Evolutionary conservation across 495 filamentous ascomycete species (phyloP), one percentile per base, ranked within the genome.

Genomic region (Lepidopterella palustris): DNA sequence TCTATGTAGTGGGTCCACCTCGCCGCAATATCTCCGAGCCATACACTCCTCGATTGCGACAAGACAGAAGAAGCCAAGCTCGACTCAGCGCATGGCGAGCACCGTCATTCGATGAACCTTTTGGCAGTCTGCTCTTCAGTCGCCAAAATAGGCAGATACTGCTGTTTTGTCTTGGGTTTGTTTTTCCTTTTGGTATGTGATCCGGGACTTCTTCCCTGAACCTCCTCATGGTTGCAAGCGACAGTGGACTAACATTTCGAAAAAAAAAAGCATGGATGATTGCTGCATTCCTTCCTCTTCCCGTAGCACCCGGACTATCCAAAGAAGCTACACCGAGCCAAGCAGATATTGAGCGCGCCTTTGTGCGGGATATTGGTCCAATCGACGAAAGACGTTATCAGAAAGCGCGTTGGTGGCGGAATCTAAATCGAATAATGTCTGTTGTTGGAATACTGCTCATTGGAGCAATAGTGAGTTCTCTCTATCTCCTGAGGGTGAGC

Each of bases 401-500:
- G 65, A 96, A 90, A 69, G 90, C 90, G 11, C 79, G 82, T 35
- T 97, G 92, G 91, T 97, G 93, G 93, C 81, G 93, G 59, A 87
- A 82, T 59, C 77, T 97, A 47, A 98, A 98, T 72, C 85, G 90
- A 42, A 80, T 85, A 67, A 92, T 98, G 89, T 84, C 84, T 53
- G 73, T 88, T 40, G 66, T 95, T 49, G 93, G 93, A 15, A 68
- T 93, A 13, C 74, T 87, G 57, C 82, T 98, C 29, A 81, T 96
- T 57, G 83, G 82, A 55, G 83, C 86, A 25, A 79, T 96, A 58
- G 81, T 92, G 69, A 77, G 84, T 79, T 57, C 15, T 31, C 15
- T 28, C 15, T 35, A 18, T 6, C 1, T 13, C 26, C 15, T 55
- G 1, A 24, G 15, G 15, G 3, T 25, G 13, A 4, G 21, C 21